Conservation (phyloP, 2,329 filamentous ascomycete genomes). For the Seiridium unicorne region DNA sequence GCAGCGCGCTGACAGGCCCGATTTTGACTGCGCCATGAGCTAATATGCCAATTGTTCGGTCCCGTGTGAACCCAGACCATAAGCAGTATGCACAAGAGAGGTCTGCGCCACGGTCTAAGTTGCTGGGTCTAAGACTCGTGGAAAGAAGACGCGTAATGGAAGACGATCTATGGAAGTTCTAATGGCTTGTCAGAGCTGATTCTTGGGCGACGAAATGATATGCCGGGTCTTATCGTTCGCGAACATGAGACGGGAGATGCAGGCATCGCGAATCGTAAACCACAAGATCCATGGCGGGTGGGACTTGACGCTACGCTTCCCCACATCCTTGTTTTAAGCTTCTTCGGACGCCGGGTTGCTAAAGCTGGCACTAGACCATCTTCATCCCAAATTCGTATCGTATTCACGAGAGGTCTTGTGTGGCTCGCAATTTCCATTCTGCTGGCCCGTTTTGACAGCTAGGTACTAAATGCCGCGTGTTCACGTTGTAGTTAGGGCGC, state of each 20-base stretch:
- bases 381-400: not conserved
- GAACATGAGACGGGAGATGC: not conserved
- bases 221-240: not conserved
- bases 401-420: not conserved
- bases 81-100: not conserved
- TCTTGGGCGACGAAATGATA: not conserved
- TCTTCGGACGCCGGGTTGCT: not conserved
- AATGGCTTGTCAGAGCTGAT: not conserved
- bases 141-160: not conserved
- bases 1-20: no score
- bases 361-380: not conserved
- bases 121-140: not conserved
- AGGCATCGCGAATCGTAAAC: not conserved
- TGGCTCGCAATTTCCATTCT: no score
- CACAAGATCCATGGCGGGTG: not conserved
- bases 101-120: not conserved
- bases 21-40: no score
- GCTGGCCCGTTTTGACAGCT: no score
- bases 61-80: not conserved
- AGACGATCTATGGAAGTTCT: not conserved
- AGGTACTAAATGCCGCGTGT: no score
- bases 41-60: not conserved
- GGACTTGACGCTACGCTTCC: not conserved
- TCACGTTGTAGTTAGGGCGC: no score
- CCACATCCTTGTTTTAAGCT: constrained; percentile 7